Base-by-base conservation (phyloP, 2,329 filamentous ascomycete species). In the Emergomyces africanus region DNA sequence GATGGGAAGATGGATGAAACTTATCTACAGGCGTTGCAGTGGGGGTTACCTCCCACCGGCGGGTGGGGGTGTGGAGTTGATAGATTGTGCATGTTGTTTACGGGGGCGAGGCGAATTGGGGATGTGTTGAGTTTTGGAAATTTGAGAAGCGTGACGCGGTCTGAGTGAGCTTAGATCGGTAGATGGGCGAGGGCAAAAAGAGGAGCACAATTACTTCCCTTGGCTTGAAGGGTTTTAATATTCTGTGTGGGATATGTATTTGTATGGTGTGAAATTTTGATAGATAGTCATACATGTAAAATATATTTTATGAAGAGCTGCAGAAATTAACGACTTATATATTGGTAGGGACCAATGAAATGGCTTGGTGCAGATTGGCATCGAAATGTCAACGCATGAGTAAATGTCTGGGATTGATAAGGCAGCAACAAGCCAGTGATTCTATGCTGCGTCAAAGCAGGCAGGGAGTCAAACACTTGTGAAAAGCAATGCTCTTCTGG, bases 31-130 rank as follows among this genome's bases (percentile, higher is more conserved):
- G 89, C 89, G 3, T 74, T 99, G 56, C 89, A 95, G 71, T 90
- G 89, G 75, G 94, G 90, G 0, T 76, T 99, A 61, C 94, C 94
- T n/a, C 90, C 94, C 0, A 99, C 94, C 0, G 94, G 92, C 0
- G 94, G 94, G 4, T 99, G 94, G 94, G 94, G 94, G 1, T 95
- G 90, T 67, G 94, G 94, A 1, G 78, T 99, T 48, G 94, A 99
- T 74, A 80, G 94, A 57, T 77, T 99, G 57, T 87, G 90, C 42
- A 99, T 99, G 94, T 75, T 96, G 54, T 89, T 97, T 67, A 83
- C 87, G 0, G 90, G 89, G 0, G 80, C 84, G 41, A 83, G 83
- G 70, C 82, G 87, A 65, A 96, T 99, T 67, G 83, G 83, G 44
- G 91, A 97, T 73, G 90, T 92, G 20, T 75, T 97, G 67, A 84